Evolutionary conservation across 2,329 filamentous ascomycete species (phyloP).

Genomic region (Thielaviopsis cerberus): DNA sequence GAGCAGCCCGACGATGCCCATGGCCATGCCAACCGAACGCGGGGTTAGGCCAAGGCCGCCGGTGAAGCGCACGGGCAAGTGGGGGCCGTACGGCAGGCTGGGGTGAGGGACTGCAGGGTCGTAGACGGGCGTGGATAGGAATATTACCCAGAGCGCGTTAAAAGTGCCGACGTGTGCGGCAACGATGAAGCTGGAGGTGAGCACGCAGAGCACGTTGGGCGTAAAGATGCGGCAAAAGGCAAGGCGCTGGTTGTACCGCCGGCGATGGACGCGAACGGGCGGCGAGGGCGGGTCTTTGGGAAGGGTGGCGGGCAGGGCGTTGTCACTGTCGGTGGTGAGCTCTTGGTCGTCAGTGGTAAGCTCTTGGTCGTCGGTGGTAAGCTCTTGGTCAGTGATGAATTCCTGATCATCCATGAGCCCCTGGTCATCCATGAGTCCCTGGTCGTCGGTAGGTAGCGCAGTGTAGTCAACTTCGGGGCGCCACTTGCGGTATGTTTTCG

Average conservation of each 20-base stretch:
- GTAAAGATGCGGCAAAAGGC: conserved; percentile 37
- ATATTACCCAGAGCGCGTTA: conserved; percentile 58
- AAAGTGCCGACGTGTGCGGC: conserved; percentile 59
- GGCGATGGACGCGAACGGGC: neutral
- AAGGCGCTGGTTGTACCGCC: conserved; percentile 28
- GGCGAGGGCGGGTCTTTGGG: conserved; percentile 10
- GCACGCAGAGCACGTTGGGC: conserved; percentile 31
- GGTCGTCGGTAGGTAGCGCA: neutral
- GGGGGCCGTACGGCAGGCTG: conserved; percentile 15
- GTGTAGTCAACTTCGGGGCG: neutral
- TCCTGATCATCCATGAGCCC: too few relatives aligned
- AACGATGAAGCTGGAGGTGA: conserved; percentile 50
- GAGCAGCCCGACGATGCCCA: conserved; percentile 56
- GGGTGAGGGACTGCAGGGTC: conserved; percentile 21
- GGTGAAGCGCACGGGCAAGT: conserved; percentile 43
- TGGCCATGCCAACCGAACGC: conserved; percentile 53
- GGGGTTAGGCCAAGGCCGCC: conserved; percentile 61
- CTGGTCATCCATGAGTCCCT: too few relatives aligned
- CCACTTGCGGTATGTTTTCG: neutral
- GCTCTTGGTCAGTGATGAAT: too few relatives aligned
- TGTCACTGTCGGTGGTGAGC: neutral
- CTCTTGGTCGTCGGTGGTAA: too few relatives aligned
- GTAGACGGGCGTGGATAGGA: conserved; percentile 53
- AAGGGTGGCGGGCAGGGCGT: neutral
- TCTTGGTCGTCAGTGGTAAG: neutral